Base-by-base conservation (phyloP, 2,329 filamentous ascomycete genomes). In the Westerdykella ornata region DNA sequence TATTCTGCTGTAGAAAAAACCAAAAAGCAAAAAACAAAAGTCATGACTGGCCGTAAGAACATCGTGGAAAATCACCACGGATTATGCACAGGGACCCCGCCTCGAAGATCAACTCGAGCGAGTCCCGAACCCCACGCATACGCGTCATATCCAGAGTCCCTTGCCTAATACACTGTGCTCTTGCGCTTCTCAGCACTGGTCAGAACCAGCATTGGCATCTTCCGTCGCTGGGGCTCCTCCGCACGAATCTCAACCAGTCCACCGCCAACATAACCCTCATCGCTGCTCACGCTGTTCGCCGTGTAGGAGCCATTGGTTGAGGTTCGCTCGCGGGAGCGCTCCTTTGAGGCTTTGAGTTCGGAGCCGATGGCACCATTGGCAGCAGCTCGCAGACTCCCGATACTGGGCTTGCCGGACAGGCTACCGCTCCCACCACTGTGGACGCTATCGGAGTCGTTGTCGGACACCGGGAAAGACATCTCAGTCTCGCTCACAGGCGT, bases 111-210 rank as follows among this genome's bases (percentile, higher is more conserved):
- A 38, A 50, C 46, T 41, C 41, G 49, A 49, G 41, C 30, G 26
- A 15, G 34, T 36, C 22, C 22, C 22, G 8, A 26, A 26, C 47
- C 46, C 49, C 43, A n/a, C 37, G 36, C 26, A 26, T 30, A 44
- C 46, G 44, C 43, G 47, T 48, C 51, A 44, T 44, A 36, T 48
- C 34, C 35, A 43, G 31, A 18, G 30, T 15, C 19, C 31, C 15
- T 35, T 29, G 20, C 46, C 71, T 72, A 82, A 60, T 76, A 77
- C 61, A 78, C 67, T 45, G 76, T 72, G 68, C 78, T 84, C 76
- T 88, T 94, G 67, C 88, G 85, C 79, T 94, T 95, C 73, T 94
- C 88, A 48, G 82, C 84, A 65, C 81, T 89, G 52, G 85, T 89
- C 52, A 96, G 77, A 52, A 96, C 84, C 61, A 95, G 80, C 75